Base-by-base conservation (phyloP, 495 filamentous ascomycete species). In the Penicillium nucicola region DNA sequence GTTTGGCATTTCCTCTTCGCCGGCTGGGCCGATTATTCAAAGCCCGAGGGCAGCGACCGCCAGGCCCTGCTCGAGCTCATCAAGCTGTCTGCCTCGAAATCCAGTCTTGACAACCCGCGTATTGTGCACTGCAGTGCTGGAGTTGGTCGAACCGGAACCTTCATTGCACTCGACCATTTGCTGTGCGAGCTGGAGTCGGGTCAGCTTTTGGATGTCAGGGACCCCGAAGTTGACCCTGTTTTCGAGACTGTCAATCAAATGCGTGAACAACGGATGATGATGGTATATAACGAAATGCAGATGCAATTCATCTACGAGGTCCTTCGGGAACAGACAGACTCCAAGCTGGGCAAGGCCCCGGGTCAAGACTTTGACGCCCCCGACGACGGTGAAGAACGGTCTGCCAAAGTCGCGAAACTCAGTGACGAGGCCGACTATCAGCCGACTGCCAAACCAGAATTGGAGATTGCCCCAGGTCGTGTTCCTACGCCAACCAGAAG, bases 61-160 rank as follows among this genome's bases (percentile, higher is more conserved):
- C 78, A 77, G 23, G 87, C 86, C 28, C 84, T 99, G 36, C 78
- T 97, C 15, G 78, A 87, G 25, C 71, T 97, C 9, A 85, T 97
- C 70, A 78, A 79, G 34, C 67, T 91, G 30, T 92, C 90, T 3
- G 80, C 83, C 34, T 79, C 81, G 50, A 87, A 89, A 65, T 88
- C 85, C 56, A 69, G 71, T 5, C 68, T 67, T n/a, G 68, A 77
- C 10, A 95, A 89, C 57, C 90, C 93, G 7, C 85, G 92, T 32
- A 83, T 97, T 45, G 83, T 97, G 15, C 93, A 97, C 65, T 97
- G 92, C 70, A 91, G 87, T 56, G 93, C 93, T 18, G 93, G 93
- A 32, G 95, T 99, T 10, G 93, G 93, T 18, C 84, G 93, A 43
- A 92, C 87, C 14, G 93, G 93, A 42, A 97, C 93, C 0, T 99